phyloP scores from a whole-genome alignment of 306 rosid genomes.

The Gillenia trifoliata region DNA sequence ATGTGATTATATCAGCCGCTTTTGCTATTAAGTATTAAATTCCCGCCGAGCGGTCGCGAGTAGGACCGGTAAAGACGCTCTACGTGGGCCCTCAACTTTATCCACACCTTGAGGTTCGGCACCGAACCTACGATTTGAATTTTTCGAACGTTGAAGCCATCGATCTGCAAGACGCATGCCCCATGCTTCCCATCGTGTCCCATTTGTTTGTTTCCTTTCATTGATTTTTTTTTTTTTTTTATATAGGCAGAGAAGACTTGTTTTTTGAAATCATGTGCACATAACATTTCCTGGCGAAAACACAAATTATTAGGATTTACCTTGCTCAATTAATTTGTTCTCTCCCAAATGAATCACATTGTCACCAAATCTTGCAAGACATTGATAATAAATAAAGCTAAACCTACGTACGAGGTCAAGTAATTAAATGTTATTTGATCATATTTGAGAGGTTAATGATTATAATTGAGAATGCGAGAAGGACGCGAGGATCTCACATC shows the following conservation, averaged over 20 bases:
- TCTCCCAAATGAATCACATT: neutral
- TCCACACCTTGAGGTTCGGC: slow-evolving; percentile 41
- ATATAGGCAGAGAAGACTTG: neutral
- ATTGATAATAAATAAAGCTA: neutral
- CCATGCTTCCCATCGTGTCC: neutral
- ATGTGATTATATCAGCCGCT: neutral
- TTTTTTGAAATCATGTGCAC: neutral
- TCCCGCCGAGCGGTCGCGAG: slow-evolving; percentile 14
- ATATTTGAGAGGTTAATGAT: neutral
- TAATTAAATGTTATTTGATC: too few relatives aligned
- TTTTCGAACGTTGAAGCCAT: slow-evolving; percentile 57
- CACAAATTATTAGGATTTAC: neutral
- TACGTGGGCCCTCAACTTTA: slow-evolving; percentile 39
- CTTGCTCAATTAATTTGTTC: neutral
- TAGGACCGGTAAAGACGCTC: slow-evolving; percentile 44
- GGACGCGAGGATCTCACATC: too few relatives aligned
- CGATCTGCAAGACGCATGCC: neutral
- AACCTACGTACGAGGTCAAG: neutral
- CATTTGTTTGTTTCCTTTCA: neutral
- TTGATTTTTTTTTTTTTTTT: neutral
- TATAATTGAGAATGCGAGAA: neutral
- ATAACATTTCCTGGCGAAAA: neutral
- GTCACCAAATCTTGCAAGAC: neutral
- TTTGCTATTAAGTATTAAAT: neutral
- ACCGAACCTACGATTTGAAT: slow-evolving; percentile 49